Conservation (phyloP, 345 rosid species). For the Citrus sp. region DNA sequence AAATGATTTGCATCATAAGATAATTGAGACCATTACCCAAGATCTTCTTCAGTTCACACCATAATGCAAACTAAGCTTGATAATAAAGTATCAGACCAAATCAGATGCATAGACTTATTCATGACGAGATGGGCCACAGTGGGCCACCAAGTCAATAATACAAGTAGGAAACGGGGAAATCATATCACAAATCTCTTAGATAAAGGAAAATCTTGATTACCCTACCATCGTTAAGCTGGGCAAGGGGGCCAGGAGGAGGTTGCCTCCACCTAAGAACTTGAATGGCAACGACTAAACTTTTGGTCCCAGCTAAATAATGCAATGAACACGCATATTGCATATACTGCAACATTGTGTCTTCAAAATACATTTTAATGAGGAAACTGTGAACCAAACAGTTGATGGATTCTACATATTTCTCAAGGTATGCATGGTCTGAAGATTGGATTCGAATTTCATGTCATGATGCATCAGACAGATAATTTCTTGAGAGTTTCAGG, state of each 20-base stretch:
- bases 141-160: conserved; percentile 36
- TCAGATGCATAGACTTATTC: conserved; percentile 9
- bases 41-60: conserved; percentile 13
- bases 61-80: conserved; percentile 3
- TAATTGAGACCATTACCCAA: conserved; percentile 2
- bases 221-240: conserved; percentile 25
- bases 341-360: neutral
- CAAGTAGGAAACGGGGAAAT: conserved; percentile 18
- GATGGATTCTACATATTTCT: neutral
- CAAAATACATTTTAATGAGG: neutral
- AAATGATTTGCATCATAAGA: conserved; percentile 10
- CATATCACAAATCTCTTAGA: conserved; percentile 18
- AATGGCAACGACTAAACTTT: conserved; percentile 21
- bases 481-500: neutral
- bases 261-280: conserved; percentile 46
- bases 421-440: neutral
- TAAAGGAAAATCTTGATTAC: conserved; percentile 4
- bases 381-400: neutral
- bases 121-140: conserved; percentile 9
- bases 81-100: conserved; percentile 11
- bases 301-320: conserved; percentile 35
- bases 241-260: conserved; percentile 31
- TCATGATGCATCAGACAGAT: neutral
- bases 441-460: neutral
- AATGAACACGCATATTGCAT: conserved; percentile 21